Percentiles rank a stretch among this genome's conserved stretches.
Conservation (phyloP, 2,329 filamentous ascomycete species). For the Botryotinia narcissicola region DNA sequence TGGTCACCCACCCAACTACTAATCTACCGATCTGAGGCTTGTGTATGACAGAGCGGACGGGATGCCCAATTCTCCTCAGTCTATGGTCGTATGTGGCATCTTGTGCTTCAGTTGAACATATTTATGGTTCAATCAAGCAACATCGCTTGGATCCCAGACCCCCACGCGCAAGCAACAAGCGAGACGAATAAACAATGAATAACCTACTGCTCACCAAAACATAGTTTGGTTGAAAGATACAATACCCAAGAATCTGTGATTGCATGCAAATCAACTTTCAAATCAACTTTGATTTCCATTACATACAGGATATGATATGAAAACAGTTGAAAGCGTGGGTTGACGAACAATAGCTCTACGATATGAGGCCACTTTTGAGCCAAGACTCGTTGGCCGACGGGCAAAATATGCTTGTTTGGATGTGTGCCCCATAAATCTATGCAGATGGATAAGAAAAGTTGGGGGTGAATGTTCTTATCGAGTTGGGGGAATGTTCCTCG, state of each 20-base stretch:
- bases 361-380: neutral
- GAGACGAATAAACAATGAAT: neutral
- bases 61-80: constrained; percentile 17
- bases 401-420: neutral
- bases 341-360: neutral
- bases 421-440: neutral
- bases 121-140: accelerated
- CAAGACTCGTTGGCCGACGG: constrained; percentile 10
- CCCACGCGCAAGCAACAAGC: neutral
- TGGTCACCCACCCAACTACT: constrained; percentile 24
- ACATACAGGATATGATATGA: constrained; percentile 1
- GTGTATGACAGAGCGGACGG: constrained; percentile 24
- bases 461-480: constrained; percentile 5
- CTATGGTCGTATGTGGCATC: neutral
- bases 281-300: neutral
- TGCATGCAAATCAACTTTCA: neutral
- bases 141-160: neutral
- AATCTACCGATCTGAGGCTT: constrained; percentile 23
- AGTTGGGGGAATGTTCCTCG: constrained; percentile 29
- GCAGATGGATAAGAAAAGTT: constrained; percentile 12
- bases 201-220: neutral
- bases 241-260: neutral
- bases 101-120: accelerated
- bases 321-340: neutral
- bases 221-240: neutral